A percentile compares a stretch with the other conserved stretches of the same genome.
Conservation (phyloP, 2,329 filamentous ascomycete genomes). For the Beauveria sp. region DNA sequence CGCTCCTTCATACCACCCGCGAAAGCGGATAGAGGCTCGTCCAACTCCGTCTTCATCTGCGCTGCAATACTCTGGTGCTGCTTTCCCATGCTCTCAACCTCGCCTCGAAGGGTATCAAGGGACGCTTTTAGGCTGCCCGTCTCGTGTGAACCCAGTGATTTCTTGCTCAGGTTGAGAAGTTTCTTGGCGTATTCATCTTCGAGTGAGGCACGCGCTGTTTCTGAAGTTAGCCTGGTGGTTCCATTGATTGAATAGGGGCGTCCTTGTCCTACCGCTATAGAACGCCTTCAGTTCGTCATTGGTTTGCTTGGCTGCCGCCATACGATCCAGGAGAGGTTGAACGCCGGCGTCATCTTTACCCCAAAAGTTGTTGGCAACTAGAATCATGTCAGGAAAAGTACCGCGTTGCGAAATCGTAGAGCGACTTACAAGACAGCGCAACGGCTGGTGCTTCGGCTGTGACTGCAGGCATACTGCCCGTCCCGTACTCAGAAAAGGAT, state of each 20-base stretch:
- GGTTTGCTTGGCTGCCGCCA: conserved; percentile 89
- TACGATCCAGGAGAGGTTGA: conserved; percentile 80
- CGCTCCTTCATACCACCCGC: conserved; percentile 93
- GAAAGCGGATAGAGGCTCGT: conserved; percentile 88
- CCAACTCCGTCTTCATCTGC: conserved; percentile 94
- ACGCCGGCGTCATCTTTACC: conserved; percentile 98
- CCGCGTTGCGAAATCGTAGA: not conserved
- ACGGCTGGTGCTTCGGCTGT: conserved; percentile 57
- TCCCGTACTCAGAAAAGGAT: not conserved
- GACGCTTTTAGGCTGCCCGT: conserved; percentile 75
- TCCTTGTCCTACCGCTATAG: conserved; percentile 58
- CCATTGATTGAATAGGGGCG: too few relatives aligned
- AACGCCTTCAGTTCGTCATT: conserved; percentile 90
- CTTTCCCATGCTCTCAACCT: conserved; percentile 90
- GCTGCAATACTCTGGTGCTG: conserved; percentile 81
- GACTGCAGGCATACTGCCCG: conserved; percentile 48
- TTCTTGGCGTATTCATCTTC: conserved; percentile 96
- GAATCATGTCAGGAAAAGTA: conserved; percentile 7
- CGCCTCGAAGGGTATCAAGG: conserved; percentile 78
- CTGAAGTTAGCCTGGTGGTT: not conserved
- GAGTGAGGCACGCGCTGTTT: conserved; percentile 73
- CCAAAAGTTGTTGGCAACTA: conserved; percentile 99
- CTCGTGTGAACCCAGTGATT: conserved; percentile 83
- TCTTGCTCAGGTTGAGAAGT: conserved; percentile 75
- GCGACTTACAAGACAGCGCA: conserved; percentile 52